A percentile compares a stretch with the other conserved stretches of the same genome.
Evolutionary conservation across 257 asterid species (phyloP).

Genomic region (Solanum bulbocastanum): DNA sequence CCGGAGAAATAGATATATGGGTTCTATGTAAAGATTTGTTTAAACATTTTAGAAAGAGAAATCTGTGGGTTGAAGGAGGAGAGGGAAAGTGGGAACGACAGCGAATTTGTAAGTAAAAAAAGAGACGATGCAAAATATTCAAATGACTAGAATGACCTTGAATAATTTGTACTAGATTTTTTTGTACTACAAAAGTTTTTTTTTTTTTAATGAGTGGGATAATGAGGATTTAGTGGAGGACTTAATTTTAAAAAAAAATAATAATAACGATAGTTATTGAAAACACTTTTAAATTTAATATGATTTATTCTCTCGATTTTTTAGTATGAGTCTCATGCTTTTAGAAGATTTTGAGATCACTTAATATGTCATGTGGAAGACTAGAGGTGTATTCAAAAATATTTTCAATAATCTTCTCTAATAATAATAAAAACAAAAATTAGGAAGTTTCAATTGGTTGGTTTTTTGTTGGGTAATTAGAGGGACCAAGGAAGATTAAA

Average conservation of each 20-base stretch:
- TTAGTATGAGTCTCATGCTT: fast-evolving
- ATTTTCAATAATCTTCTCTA: neutral
- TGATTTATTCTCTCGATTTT: neutral
- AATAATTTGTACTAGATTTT: conserved; percentile 21
- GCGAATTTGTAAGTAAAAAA: conserved; percentile 30
- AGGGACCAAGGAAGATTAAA: neutral
- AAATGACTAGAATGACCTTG: conserved; percentile 11
- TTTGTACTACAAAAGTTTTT: conserved; percentile 26
- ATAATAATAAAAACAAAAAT: too few relatives aligned
- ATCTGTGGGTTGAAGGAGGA: conserved; percentile 24
- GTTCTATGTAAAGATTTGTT: neutral
- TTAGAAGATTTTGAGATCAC: neutral
- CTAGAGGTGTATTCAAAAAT: fast-evolving
- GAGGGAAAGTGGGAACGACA: conserved; percentile 10
- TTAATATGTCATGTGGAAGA: fast-evolving
- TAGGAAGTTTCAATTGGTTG: neutral
- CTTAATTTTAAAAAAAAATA: neutral
- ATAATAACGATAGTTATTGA: too few relatives aligned
- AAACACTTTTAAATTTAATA: too few relatives aligned
- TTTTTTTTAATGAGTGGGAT: too few relatives aligned
- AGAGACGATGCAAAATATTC: neutral
- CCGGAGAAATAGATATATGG: neutral
- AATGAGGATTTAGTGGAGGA: neutral
- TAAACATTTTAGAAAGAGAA: neutral
- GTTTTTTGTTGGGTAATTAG: neutral